Conservation (phyloP, 352 stramenopile genomes). For the Phytophthora melonis region DNA sequence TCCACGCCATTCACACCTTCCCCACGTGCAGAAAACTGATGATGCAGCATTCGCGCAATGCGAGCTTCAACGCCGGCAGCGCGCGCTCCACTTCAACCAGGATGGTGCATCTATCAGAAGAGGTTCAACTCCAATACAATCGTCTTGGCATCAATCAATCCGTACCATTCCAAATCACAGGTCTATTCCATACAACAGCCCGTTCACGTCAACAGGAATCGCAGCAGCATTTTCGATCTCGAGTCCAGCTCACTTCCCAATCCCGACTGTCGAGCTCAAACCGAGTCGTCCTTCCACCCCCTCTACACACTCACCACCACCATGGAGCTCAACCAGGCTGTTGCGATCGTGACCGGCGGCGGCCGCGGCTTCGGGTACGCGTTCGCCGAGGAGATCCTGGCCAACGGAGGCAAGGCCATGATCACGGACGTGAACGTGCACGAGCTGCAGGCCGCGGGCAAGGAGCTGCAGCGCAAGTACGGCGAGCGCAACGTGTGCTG, state of each 20-base stretch:
- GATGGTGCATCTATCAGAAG: neutral
- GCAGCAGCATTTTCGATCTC: neutral
- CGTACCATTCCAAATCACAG: neutral
- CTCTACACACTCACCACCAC: neutral
- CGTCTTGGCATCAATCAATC: neutral
- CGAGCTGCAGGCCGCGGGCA: constrained; percentile 64
- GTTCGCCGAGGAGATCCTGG: constrained; percentile 70
- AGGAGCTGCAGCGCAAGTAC: constrained; percentile 61
- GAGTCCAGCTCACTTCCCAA: constrained; percentile 28
- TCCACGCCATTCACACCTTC: neutral
- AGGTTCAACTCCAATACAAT: constrained; percentile 16
- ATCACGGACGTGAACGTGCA: constrained; percentile 83
- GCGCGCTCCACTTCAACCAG: constrained; percentile 19
- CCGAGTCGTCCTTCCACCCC: neutral
- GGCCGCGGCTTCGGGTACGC: constrained; percentile 71
- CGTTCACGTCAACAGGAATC: constrained; percentile 37
- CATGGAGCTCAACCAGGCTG: constrained; percentile 72
- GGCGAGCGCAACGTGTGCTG: constrained; percentile 66
- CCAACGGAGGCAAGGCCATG: constrained; percentile 62
- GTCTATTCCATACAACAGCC: constrained; percentile 14
- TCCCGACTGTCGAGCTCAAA: constrained; percentile 16
- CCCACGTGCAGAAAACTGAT: constrained; percentile 21
- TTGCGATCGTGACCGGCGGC: constrained; percentile 79
- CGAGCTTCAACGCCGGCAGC: constrained; percentile 22
- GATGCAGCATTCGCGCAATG: constrained; percentile 18